These are phyloP conservation scores for Filobasidium floriforme DNA, from an alignment of 768 basidiomycete species.

Conservation along the genomic window DNA sequence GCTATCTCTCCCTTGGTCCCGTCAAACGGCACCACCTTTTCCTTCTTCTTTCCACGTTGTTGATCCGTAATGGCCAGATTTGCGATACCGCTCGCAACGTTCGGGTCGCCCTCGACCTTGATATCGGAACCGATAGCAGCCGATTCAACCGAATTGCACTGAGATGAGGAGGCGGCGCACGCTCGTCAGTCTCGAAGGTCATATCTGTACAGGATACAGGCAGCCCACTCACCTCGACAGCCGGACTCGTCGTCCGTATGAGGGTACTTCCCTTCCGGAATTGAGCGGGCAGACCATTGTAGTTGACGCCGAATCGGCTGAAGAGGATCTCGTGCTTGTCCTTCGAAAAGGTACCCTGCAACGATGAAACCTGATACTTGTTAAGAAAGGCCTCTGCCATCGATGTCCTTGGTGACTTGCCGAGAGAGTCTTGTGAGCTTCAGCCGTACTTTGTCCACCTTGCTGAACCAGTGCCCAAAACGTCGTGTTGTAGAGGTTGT, in stretches of 20 bases:
- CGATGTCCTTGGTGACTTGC: conserved; percentile 47
- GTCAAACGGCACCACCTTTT: conserved; percentile 45
- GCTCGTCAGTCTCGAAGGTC: not conserved
- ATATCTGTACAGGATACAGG: not conserved
- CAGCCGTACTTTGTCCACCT: conserved; percentile 65
- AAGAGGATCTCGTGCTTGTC: conserved; percentile 90
- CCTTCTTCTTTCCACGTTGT: conserved; percentile 42
- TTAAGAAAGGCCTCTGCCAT: conserved; percentile 7
- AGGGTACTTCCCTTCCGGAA: conserved; percentile 81
- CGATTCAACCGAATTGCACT: too few relatives aligned
- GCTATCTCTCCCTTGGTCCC: conserved; percentile 49
- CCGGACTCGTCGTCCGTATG: conserved; percentile 48
- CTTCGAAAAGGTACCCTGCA: conserved; percentile 76
- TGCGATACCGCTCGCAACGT: not conserved
- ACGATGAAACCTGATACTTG: not conserved
- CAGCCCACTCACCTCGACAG: too few relatives aligned
- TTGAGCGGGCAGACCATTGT: conserved; percentile 63
- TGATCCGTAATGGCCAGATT: not conserved
- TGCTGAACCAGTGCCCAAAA: conserved; percentile 91
- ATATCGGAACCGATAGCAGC: not conserved
- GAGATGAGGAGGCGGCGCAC: not conserved
- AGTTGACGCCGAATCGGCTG: conserved; percentile 74
- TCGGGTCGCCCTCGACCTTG: not conserved
- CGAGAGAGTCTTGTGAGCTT: conserved; percentile 72
- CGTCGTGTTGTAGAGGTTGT: conserved; percentile 90